phyloP scores from a whole-genome alignment of 2,329 filamentous ascomycete genomes.

The Colletotrichum sp. region DNA sequence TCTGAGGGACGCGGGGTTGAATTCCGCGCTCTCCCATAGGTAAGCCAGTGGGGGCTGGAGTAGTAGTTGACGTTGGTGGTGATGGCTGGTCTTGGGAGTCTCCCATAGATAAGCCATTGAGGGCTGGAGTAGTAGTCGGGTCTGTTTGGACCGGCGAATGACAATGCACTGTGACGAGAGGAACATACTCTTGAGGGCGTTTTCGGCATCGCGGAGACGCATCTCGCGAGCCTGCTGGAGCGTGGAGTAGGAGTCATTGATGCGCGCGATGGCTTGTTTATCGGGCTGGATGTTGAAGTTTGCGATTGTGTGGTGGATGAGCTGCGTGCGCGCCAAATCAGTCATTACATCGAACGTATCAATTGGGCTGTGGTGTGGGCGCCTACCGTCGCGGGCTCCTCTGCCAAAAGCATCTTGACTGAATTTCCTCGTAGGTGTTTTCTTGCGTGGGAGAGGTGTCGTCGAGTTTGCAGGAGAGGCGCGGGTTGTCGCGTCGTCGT shows the following conservation, averaged over 20 bases:
- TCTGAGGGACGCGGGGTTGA: not conserved
- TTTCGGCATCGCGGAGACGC: conserved; percentile 73
- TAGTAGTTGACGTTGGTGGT: not conserved
- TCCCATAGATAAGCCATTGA: not conserved
- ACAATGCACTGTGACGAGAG: not conserved
- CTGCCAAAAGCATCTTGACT: conserved; percentile 86
- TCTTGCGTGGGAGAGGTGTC: not conserved
- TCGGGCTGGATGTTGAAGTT: conserved; percentile 97
- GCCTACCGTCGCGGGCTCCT: conserved; percentile 83
- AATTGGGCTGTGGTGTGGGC: not conserved
- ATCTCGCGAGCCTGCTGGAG: conserved; percentile 85
- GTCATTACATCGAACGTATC: not conserved
- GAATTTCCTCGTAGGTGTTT: not conserved
- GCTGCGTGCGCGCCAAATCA: conserved; percentile 49
- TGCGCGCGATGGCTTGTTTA: conserved; percentile 80
- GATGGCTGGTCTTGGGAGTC: not conserved
- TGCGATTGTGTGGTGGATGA: conserved; percentile 87
- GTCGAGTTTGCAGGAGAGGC: too few relatives aligned
- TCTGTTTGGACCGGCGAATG: not conserved
- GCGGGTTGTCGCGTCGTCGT: not conserved
- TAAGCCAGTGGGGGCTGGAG: not conserved
- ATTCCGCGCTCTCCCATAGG: not conserved
- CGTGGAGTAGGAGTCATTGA: conserved; percentile 81
- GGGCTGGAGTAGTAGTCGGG: not conserved
- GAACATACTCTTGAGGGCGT: conserved; percentile 63